These are phyloP conservation scores for Fusarium tanahbumbuense DNA, from an alignment of 2,329 filamentous ascomycete genomes.

Conservation along the genomic window DNA sequence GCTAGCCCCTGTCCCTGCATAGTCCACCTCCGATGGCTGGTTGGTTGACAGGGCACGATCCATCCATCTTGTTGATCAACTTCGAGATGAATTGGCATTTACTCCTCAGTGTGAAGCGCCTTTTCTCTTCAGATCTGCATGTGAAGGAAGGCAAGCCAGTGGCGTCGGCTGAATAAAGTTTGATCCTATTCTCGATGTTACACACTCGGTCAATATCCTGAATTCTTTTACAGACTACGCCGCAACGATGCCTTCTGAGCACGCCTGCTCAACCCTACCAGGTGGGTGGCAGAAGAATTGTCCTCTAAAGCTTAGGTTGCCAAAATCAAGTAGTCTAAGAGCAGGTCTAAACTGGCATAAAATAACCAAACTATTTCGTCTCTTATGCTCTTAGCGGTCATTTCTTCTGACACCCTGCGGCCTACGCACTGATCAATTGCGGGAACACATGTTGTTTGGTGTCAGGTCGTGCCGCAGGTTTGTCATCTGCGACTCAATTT, in stretches of 20 bases:
- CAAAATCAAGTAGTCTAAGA: too few relatives aligned
- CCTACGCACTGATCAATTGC: background rate
- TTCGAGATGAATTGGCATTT: background rate
- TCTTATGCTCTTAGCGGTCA: too few relatives aligned
- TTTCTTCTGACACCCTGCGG: too few relatives aligned
- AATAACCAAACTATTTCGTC: too few relatives aligned
- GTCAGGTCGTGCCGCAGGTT: background rate
- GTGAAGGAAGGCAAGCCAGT: background rate
- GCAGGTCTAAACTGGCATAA: too few relatives aligned
- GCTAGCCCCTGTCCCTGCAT: slow-evolving; percentile 37
- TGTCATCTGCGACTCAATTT: background rate
- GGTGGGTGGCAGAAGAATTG: too few relatives aligned
- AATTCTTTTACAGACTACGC: slow-evolving; percentile 6
- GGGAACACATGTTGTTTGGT: background rate
- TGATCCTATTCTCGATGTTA: background rate
- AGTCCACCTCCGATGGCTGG: background rate
- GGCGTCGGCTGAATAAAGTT: background rate
- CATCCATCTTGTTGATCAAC: background rate
- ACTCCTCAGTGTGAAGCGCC: background rate
- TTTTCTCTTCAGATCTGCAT: background rate
- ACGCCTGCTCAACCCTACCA: background rate
- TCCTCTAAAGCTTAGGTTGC: too few relatives aligned
- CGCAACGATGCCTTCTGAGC: slow-evolving; percentile 1
- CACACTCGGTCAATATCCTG: background rate
- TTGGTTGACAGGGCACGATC: background rate